Evolutionary conservation across 306 rosid genomes (phyloP), one percentile per base, ranked within the genome.

Genomic region (Prunus mira): DNA sequence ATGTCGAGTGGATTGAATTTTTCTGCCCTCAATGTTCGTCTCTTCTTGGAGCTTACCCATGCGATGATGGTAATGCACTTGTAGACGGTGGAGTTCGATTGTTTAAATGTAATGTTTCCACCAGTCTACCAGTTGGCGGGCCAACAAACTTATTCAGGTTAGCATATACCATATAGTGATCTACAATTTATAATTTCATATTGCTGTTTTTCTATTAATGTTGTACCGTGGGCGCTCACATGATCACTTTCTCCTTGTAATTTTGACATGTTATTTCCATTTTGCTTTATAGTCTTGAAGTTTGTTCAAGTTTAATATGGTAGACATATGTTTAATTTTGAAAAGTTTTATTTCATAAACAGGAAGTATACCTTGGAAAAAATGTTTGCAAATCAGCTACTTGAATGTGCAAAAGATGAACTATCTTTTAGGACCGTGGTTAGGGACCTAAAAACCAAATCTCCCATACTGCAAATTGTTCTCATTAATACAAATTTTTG

Each of bases 11-110:
- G 99, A 83, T 65, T 80, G 97, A 92, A 69, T 90, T 67, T 77
- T 70, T 73, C 1, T 95, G 97, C 83, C 97, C 97, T 56, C 92
- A 86, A n/a, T 95, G 97, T 80, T 74, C 82, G 2, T 73, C 89
- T 74, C 84, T 88, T 67, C 89, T 95, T 76, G 99, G 97, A 85
- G 97, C 96, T 76, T 95, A 88, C 85, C 97, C 97, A 65, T 85
- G 87, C 73, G 75, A 74, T 77, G 82, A 89, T 74, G 88, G 84
- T 6, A 22, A 8, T 76, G 79, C 79, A 52, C 96, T 89, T 79
- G 86, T 85, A 74, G 99, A 95, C 74, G 87, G 93, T 71, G 99
- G 99, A 79, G 89, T 92, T 71, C 88, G 97, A 65, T 62, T 90
- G 52, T 92, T 89, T 86, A 95, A 95, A 76, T 95, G 97, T 82